phyloP scores from a whole-genome alignment of 495 filamentous ascomycete genomes.

The Cercophora samala region DNA sequence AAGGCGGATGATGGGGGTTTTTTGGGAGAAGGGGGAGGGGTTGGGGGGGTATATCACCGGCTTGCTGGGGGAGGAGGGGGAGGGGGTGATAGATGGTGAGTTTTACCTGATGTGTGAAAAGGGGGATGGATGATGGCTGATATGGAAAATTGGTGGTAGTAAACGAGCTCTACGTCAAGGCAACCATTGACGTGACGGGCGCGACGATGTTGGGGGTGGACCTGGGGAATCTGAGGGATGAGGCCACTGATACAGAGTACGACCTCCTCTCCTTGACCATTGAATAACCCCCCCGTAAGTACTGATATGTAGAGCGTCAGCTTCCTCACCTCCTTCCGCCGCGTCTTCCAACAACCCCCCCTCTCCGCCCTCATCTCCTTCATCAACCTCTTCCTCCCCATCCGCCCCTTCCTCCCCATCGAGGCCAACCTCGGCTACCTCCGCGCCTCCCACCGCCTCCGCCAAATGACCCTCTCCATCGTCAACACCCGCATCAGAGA shows the following conservation, averaged over 20 bases:
- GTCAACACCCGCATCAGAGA: slow-evolving; percentile 22
- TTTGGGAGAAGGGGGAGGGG: slow-evolving; percentile 12
- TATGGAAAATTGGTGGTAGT: slow-evolving; percentile 12
- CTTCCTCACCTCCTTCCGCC: slow-evolving; percentile 25
- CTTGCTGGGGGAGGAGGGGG: no score
- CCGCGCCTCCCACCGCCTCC: slow-evolving; percentile 17
- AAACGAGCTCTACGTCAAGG: slow-evolving; percentile 16
- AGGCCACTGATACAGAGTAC: no score
- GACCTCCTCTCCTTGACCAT: no score
- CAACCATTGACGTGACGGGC: slow-evolving; percentile 68
- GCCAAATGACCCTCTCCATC: slow-evolving; percentile 14
- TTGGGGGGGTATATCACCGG: no score
- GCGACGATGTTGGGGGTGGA: slow-evolving; percentile 64
- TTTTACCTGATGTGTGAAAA: no score
- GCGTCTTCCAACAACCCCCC: slow-evolving; percentile 29
- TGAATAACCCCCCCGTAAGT: no score
- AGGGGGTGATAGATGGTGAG: no score
- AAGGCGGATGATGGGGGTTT: slow-evolving; percentile 1
- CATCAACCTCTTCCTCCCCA: slow-evolving; percentile 27
- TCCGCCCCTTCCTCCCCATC: slow-evolving; percentile 25
- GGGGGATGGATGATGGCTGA: slow-evolving; percentile 7
- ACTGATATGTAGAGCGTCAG: neutral
- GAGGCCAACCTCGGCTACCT: slow-evolving; percentile 27
- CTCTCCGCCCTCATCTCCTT: slow-evolving; percentile 29
- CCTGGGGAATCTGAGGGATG: slow-evolving; percentile 44